Percentiles rank a stretch among this genome's conserved stretches.
Conservation (phyloP, 768 basidiomycete species). For the Trametes elegans region DNA sequence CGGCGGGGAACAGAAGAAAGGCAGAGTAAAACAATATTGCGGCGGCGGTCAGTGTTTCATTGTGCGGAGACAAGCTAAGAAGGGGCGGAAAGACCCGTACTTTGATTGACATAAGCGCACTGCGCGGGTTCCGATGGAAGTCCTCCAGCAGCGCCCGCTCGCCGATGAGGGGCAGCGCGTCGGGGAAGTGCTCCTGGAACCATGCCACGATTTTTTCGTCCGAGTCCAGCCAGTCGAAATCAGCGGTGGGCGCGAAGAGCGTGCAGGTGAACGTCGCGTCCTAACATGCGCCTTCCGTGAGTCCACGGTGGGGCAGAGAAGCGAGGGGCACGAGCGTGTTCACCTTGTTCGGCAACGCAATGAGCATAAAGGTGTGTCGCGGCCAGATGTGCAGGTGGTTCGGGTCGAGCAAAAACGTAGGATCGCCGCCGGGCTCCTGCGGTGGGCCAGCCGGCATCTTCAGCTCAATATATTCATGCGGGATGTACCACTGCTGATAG, state of each 20-base stretch:
- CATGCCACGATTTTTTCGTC: constrained; percentile 60
- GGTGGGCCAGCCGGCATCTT: constrained; percentile 83
- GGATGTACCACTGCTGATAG: constrained; percentile 93
- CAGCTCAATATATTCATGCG: constrained; percentile 94
- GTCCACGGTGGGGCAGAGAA: constrained; percentile 23
- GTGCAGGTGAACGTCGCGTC: constrained; percentile 98
- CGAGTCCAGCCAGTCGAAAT: constrained; percentile 65
- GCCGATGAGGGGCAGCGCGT: constrained; percentile 85
- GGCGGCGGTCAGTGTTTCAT: too few species aligned
- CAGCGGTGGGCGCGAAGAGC: constrained; percentile 81
- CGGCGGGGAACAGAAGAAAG: constrained; percentile 24
- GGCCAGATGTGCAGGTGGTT: constrained; percentile 99
- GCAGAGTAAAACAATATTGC: not conserved
- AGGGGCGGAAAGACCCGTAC: constrained; percentile 44
- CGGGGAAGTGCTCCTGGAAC: constrained; percentile 84
- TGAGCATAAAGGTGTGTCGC: constrained; percentile 98
- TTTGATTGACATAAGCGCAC: constrained; percentile 89
- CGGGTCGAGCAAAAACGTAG: constrained; percentile 83
- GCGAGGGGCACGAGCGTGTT: constrained; percentile 31
- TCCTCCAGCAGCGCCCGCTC: constrained; percentile 72
- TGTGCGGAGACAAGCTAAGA: not conserved
- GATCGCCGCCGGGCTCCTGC: constrained; percentile 50
- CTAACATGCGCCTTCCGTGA: constrained; percentile 42
- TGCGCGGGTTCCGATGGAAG: constrained; percentile 83
- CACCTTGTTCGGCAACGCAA: constrained; percentile 97